Conservation (phyloP, 768 basidiomycete genomes). For the Lepiota brunneoincarnata region DNA sequence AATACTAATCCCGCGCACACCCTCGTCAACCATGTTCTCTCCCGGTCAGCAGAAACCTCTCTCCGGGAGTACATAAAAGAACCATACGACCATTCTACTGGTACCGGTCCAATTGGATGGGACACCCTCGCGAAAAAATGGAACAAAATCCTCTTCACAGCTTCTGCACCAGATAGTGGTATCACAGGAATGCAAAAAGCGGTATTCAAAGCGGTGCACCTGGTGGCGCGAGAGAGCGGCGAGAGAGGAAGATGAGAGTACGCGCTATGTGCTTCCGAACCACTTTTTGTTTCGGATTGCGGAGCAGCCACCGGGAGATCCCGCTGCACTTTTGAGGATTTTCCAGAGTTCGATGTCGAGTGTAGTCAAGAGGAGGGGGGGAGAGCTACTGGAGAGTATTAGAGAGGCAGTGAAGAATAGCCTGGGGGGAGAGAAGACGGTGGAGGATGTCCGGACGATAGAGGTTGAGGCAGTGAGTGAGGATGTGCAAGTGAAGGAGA, state of each 20-base stretch:
- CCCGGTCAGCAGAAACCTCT: conserved; percentile 74
- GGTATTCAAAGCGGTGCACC: conserved; percentile 73
- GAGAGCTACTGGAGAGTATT: conserved; percentile 66
- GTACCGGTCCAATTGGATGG: conserved; percentile 73
- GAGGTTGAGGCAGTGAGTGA: conserved; percentile 12
- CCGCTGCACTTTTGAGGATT: conserved; percentile 55
- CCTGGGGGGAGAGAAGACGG: conserved; percentile 16
- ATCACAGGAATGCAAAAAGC: conserved; percentile 45
- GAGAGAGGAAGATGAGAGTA: conserved; percentile 84
- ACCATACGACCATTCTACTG: conserved; percentile 62
- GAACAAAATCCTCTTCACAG: conserved; percentile 54
- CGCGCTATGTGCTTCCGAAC: conserved; percentile 72
- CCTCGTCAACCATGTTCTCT: conserved; percentile 62
- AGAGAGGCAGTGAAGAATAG: conserved; percentile 42
- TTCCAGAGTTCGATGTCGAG: conserved; percentile 57
- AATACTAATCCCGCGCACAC: conserved; percentile 25
- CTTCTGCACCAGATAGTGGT: conserved; percentile 32
- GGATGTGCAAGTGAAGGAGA: conserved; percentile 8
- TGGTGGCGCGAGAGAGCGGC: conserved; percentile 81
- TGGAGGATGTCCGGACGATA: conserved; percentile 13
- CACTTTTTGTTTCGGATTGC: conserved; percentile 71
- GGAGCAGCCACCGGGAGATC: conserved; percentile 67
- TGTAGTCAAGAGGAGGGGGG: conserved; percentile 58
- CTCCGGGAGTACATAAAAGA: conserved; percentile 70
- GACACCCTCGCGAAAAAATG: conserved; percentile 75